Evolutionary conservation across 441 rosid species (phyloP).

Genomic region (Manihot esculenta): DNA sequence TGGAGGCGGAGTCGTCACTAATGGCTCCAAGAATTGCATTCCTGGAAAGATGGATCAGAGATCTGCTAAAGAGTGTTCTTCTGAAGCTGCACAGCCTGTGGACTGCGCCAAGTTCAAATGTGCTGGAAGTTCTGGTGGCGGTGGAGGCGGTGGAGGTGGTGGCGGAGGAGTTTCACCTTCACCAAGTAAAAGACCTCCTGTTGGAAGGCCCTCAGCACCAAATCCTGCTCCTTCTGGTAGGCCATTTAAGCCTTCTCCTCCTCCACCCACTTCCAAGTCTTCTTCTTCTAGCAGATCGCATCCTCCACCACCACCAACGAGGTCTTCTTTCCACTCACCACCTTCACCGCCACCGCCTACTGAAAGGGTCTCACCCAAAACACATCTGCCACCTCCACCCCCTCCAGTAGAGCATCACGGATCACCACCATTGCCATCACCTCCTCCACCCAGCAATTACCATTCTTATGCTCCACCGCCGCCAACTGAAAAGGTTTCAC

Average conservation of each 20-base stretch:
- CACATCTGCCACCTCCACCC: constrained; percentile 45
- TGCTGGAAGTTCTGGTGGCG: constrained; percentile 26
- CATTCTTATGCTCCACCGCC: constrained; percentile 26
- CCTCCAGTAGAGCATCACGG: constrained; percentile 17
- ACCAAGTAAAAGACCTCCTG: constrained; percentile 18
- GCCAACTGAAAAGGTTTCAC: constrained; percentile 23
- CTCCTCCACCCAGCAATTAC: constrained; percentile 31
- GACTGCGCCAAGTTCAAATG: constrained; percentile 65
- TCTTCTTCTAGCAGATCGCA: constrained; percentile 43
- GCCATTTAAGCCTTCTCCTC: constrained; percentile 23
- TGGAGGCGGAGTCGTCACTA: constrained; percentile 27
- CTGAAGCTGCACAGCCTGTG: constrained; percentile 49
- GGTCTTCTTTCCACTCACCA: constrained; percentile 30
- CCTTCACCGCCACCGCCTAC: constrained; percentile 45
- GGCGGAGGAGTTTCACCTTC: constrained; percentile 16
- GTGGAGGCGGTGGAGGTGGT: constrained; percentile 27
- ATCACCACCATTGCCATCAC: constrained; percentile 3
- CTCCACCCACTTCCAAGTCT: constrained; percentile 40
- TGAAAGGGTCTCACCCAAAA: constrained; percentile 40
- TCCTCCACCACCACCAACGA: constrained; percentile 53
- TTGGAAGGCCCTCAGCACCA: constrained; percentile 32
- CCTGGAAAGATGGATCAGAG: constrained; percentile 48
- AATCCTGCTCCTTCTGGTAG: constrained; percentile 5
- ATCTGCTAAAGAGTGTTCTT: constrained; percentile 40
- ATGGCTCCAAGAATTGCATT: constrained; percentile 61